Base-by-base conservation (phyloP, 1,284 basidiomycete genomes). In the Ceratobasidium papillatum region DNA sequence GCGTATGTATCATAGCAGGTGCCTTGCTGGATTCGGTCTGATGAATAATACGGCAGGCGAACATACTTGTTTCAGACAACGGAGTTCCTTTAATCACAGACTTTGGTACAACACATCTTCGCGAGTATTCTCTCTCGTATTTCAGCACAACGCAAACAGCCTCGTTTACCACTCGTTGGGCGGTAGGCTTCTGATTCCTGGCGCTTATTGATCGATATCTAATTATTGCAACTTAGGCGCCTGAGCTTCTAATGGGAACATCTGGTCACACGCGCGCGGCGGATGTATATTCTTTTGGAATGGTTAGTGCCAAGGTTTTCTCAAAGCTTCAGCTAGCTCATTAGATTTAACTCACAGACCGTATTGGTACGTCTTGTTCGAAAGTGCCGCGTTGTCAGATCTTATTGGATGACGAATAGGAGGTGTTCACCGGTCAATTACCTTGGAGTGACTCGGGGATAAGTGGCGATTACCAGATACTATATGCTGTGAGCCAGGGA, bases 271-370 rank as follows among this genome's bases (percentile, higher is more conserved):
- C 59, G 11, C 4, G 7, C 19, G 59, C 38, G 25, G 30, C 59
- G 14, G 59, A 62, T 25, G 59, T 62, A 8, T 62, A 62, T 43
- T 12, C 59, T 11, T 22, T 62, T 43, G 59, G 59, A 19, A 62
- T 62, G 59, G 59, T 62, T 5, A 58, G 54, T 22, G 51, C 11
- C 19, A 19, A 19, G 27, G 41, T 43, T 43, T 43, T 43, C 8
- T 43, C 41, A 43, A 7, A 43, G 41, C 7, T 7, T 43, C 7
- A 43, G 8, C 14, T 7, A 43, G 41, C 8, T 14, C 41, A 43
- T 43, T 14, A 43, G 8, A 43, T 14, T 43, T 14, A 43, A 43
- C 41, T 43, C 14, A 43, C 14, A 43, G 41, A 43, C 41, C 7
- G 41, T 43, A 43, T 43, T 43, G 41, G 41, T 43, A 43, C 7